Conservation (phyloP, 495 filamentous ascomycete species). For the Podospora appendiculata region DNA sequence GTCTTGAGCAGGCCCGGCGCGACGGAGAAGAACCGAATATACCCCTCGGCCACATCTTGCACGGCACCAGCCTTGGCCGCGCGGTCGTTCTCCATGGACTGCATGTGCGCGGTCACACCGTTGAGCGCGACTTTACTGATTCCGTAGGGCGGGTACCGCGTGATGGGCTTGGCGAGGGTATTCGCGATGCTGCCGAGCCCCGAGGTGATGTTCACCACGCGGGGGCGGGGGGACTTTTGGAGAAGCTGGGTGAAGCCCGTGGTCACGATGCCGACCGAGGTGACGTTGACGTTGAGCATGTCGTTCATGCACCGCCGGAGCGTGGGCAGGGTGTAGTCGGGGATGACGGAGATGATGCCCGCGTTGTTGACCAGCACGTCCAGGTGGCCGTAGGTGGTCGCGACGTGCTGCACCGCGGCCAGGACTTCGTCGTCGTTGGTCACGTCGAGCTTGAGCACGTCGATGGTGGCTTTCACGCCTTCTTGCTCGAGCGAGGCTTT, state of each 20-base stretch:
- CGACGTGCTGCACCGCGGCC: neutral
- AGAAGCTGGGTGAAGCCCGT: neutral
- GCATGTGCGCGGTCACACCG: neutral
- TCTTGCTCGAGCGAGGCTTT: neutral
- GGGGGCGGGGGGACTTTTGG: neutral
- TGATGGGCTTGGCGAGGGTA: neutral
- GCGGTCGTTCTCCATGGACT: neutral
- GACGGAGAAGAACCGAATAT: neutral
- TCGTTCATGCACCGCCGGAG: neutral
- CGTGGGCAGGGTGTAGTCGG: neutral
- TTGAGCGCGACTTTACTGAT: neutral
- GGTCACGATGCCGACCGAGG: neutral
- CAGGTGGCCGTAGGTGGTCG: neutral
- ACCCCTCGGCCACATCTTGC: neutral
- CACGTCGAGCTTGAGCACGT: neutral
- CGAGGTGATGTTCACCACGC: neutral
- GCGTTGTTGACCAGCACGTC: slow-evolving; percentile 2
- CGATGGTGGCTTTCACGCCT: neutral
- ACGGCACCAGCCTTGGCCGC: neutral
- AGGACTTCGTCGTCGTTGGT: neutral
- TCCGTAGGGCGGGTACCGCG: neutral
- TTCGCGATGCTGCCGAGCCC: neutral
- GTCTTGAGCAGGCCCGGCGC: neutral
- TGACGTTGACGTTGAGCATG: neutral
- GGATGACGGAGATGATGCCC: neutral